A percentile compares a stretch with the other conserved stretches of the same genome.
These are phyloP conservation scores for Lentinus polychrous DNA, from an alignment of 1,284 basidiomycete genomes.

Conservation along the genomic window DNA sequence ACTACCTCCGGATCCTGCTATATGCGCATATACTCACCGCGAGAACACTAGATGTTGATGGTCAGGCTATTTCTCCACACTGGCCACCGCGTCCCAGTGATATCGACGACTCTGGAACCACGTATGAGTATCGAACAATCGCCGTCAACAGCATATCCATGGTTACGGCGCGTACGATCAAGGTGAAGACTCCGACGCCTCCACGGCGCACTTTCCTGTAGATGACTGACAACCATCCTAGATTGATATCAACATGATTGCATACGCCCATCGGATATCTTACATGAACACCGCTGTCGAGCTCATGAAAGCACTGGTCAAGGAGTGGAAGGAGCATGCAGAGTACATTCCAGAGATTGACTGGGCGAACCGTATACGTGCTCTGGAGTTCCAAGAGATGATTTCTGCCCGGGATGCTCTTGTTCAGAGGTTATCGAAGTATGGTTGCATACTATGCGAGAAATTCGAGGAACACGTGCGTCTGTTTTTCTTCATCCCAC, in stretches of 20 bases:
- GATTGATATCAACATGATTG: slow-evolving; percentile 68
- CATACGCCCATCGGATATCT: slow-evolving; percentile 58
- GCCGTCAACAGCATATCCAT: slow-evolving; percentile 73
- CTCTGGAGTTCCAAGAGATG: slow-evolving; percentile 91
- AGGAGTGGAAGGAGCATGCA: slow-evolving; percentile 46
- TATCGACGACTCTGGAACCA: slow-evolving; percentile 43
- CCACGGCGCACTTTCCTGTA: neutral
- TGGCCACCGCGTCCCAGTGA: slow-evolving; percentile 62
- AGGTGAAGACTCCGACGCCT: slow-evolving; percentile 27
- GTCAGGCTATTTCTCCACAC: slow-evolving; percentile 56
- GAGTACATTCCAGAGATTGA: slow-evolving; percentile 65
- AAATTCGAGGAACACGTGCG: slow-evolving; percentile 68
- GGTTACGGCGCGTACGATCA: slow-evolving; percentile 66
- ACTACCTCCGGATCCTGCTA: neutral
- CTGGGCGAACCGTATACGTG: slow-evolving; percentile 76
- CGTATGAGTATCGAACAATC: slow-evolving; percentile 68
- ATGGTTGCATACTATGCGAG: slow-evolving; percentile 50
- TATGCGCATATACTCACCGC: slow-evolving; percentile 1
- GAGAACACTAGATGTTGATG: slow-evolving; percentile 47
- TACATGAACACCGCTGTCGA: slow-evolving; percentile 49
- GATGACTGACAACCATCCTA: slow-evolving; percentile 22
- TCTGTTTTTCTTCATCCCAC: slow-evolving; percentile 10
- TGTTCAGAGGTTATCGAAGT: slow-evolving; percentile 33
- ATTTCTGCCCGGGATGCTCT: slow-evolving; percentile 57
- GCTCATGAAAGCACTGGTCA: slow-evolving; percentile 41